Conservation (phyloP, 2,329 filamentous ascomycete genomes). For the Colletotrichum karsti region DNA sequence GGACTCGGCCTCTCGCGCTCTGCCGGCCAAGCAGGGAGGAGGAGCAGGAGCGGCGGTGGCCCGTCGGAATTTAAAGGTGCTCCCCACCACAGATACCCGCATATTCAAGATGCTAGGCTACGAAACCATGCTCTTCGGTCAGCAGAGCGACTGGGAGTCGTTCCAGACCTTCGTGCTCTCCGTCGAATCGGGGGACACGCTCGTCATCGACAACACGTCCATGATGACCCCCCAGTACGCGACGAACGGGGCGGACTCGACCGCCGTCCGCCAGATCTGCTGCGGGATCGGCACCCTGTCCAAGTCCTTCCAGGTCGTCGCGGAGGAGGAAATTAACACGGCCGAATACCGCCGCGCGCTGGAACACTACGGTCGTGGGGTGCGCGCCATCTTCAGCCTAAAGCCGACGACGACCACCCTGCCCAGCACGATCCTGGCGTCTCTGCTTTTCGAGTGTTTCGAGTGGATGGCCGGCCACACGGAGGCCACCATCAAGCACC, state of each 20-base stretch:
- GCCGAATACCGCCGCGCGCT: neutral
- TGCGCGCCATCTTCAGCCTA: neutral
- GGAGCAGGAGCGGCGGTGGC: too few species aligned
- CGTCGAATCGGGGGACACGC: constrained; percentile 5
- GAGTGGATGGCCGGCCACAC: constrained; percentile 13
- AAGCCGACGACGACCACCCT: neutral
- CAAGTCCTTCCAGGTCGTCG: neutral
- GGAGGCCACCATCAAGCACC: neutral
- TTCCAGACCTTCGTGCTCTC: constrained; percentile 11
- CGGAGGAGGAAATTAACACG: neutral
- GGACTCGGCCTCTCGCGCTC: neutral
- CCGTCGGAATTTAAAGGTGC: neutral
- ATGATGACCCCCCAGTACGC: constrained; percentile 3
- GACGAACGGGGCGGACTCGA: neutral
- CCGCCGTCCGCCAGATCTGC: constrained; percentile 14
- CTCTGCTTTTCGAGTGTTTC: constrained; percentile 12
- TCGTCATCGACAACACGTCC: neutral
- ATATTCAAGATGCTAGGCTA: neutral
- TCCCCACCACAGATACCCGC: neutral
- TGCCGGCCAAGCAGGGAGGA: too few species aligned
- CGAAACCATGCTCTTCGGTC: constrained; percentile 7
- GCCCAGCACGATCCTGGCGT: neutral
- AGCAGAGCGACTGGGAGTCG: constrained; percentile 19
- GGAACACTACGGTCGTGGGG: constrained; percentile 14
- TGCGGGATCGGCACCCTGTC: constrained; percentile 2